Base-by-base conservation (phyloP, 164 flowering plant genomes). In the Piper betle region DNA sequence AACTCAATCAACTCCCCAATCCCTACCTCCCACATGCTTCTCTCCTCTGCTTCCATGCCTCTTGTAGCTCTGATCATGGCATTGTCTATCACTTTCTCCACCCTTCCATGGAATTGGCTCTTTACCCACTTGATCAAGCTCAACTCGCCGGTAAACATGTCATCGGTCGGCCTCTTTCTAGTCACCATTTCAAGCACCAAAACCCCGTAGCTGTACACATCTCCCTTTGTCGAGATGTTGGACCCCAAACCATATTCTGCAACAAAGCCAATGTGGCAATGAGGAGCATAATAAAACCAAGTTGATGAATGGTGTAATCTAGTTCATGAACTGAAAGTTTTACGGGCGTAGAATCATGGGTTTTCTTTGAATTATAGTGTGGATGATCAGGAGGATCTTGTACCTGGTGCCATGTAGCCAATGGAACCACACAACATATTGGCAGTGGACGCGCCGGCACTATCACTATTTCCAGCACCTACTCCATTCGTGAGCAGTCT, bases 361-460 rank as follows among this genome's bases (percentile, higher is more conserved):
- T 25, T 25, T 25, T 25, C 33, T 80, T 20, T 57, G 68, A 8
- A 25, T 53, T 16, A 18, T 17, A 53, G 20, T 82, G 78, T 55
- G 83, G 79, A 20, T 80, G 79, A 38, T 16, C 20, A 56, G 7
- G 11, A 46, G 42, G 43, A 13, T n/a, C 37, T 7, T 12, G 48
- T 75, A 75, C 75, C 75, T 72, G 75, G 75, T 40, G 75, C 69
- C 42, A 72, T 69, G 60, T 72, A 75, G 39, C 78, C 75, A 53
- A 72, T 62, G 9, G 73, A 72, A 2, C 73, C 78, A 25, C 64
- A 55, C 6, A 66, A 38, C 57, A 66, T 4, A 59, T 66, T 69
- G 39, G 72, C 69, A 1, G 66, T 69, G 46, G 73, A 71, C 25
- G 84, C 73, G 46, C 69, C 64, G 62, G 55, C 53, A 6, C 38